Evolutionary conservation across 805 yeast species (phyloP).

Genomic region (Saccharomycopsis guyanensis): DNA sequence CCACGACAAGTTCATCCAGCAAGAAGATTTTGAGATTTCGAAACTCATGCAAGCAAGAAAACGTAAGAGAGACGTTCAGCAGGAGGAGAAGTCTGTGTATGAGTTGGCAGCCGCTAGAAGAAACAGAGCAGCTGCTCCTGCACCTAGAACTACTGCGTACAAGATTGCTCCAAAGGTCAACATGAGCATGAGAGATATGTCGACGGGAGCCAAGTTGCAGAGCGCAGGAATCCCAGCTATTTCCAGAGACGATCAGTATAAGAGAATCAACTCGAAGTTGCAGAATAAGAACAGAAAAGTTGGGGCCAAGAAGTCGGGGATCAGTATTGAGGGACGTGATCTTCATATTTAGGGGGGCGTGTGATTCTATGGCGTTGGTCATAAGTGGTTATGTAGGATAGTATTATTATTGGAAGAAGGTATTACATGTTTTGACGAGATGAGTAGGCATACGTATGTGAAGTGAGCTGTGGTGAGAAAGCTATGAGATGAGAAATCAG

Average conservation of each 20-base stretch:
- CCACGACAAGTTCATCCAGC: conserved; percentile 72
- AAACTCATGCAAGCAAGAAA: conserved; percentile 20
- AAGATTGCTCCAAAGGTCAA: conserved; percentile 82
- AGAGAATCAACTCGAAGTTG: conserved; percentile 57
- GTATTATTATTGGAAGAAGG: too few relatives aligned
- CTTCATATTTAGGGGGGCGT: conserved; percentile 16
- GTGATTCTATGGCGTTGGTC: neutral
- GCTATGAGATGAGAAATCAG: too few relatives aligned
- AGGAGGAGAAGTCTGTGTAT: conserved; percentile 49
- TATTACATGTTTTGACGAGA: too few relatives aligned
- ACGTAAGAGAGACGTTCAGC: conserved; percentile 26
- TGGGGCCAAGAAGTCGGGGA: conserved; percentile 51
- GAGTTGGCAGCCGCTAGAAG: conserved; percentile 89
- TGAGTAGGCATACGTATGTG: too few relatives aligned
- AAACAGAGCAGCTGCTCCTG: conserved; percentile 94
- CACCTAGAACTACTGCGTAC: conserved; percentile 80
- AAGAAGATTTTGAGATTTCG: conserved; percentile 57
- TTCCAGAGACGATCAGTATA: conserved; percentile 71
- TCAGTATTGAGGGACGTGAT: conserved; percentile 71
- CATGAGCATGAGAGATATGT: conserved; percentile 34
- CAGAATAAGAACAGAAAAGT: conserved; percentile 42
- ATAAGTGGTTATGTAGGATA: too few relatives aligned
- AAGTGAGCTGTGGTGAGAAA: too few relatives aligned
- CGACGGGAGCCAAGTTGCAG: conserved; percentile 28
- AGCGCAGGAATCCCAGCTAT: conserved; percentile 44